These are phyloP conservation scores for Rhododendron ovatum DNA, from an alignment of 148 eudicot genomes.

Conservation along the genomic window DNA sequence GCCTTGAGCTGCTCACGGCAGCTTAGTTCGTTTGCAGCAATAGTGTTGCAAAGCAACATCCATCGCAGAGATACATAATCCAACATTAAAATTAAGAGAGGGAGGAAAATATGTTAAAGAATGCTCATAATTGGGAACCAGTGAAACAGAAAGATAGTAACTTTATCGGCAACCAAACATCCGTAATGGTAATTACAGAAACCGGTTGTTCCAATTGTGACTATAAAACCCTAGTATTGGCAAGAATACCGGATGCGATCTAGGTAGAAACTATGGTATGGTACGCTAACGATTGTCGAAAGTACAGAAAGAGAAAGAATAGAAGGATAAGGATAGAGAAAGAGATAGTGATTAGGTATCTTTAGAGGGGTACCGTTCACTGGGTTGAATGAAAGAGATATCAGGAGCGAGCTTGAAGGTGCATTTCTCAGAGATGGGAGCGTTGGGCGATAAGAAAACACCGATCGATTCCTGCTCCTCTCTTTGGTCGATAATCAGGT, in stretches of 20 bases:
- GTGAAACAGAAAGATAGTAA: background rate
- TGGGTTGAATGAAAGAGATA: constrained; percentile 60
- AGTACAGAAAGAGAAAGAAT: background rate
- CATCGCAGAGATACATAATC: background rate
- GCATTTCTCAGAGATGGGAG: constrained; percentile 39
- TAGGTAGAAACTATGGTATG: background rate
- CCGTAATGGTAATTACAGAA: background rate
- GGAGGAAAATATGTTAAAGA: background rate
- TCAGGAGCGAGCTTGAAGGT: constrained; percentile 92
- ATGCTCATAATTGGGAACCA: background rate
- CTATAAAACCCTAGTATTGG: background rate
- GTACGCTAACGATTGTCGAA: background rate
- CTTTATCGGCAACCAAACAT: background rate
- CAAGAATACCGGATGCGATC: background rate
- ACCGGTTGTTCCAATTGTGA: background rate
- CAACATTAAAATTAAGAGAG: background rate
- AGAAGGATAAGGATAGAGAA: background rate
- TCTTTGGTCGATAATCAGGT: constrained; percentile 81
- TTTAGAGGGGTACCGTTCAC: constrained; percentile 48
- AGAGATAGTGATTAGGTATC: background rate
- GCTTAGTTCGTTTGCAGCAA: background rate
- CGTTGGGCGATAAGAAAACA: constrained; percentile 39
- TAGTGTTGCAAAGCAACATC: background rate
- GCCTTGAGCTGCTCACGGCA: background rate
- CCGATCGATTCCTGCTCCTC: constrained; percentile 42